A percentile compares a stretch with the other conserved stretches of the same genome.
phyloP scores from a whole-genome alignment of 2,329 filamentous ascomycete species.

The Aureobasidium sp. region DNA sequence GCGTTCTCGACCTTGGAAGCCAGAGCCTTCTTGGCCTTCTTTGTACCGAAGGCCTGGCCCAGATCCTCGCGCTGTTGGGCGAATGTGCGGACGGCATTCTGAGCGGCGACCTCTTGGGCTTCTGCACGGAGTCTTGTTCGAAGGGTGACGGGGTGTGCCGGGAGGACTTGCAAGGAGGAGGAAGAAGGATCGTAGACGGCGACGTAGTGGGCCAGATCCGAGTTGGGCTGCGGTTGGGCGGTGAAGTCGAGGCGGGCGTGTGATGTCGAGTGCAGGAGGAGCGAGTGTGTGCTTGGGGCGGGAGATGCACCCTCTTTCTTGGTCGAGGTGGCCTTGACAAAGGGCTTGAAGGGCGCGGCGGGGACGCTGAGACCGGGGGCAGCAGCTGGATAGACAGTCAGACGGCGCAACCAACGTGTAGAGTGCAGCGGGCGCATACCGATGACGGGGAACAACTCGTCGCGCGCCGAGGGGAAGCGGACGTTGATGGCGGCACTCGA shows the following conservation, averaged over 20 bases:
- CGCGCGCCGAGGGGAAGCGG: constrained; percentile 17
- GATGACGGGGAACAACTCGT: constrained; percentile 19
- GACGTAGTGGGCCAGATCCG: constrained; percentile 49
- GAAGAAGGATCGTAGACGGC: constrained; percentile 52
- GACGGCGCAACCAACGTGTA: neutral
- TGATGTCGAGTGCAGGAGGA: constrained; percentile 55
- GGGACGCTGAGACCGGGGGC: constrained; percentile 34
- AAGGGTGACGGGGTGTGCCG: constrained; percentile 50
- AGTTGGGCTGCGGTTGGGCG: constrained; percentile 30
- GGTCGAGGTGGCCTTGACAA: constrained; percentile 31
- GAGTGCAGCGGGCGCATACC: constrained; percentile 10
- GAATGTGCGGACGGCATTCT: constrained; percentile 33
- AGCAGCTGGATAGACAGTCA: constrained; percentile 20
- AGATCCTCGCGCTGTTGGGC: constrained; percentile 61
- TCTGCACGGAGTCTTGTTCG: constrained; percentile 44
- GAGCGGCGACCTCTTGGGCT: constrained; percentile 31
- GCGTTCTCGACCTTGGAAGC: constrained; percentile 63
- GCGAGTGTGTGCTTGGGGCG: constrained; percentile 39
- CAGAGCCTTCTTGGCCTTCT: constrained; percentile 76
- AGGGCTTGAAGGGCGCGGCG: constrained; percentile 44
- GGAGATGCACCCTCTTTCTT: constrained; percentile 23
- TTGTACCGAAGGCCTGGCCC: constrained; percentile 74
- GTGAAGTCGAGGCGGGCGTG: constrained; percentile 55
- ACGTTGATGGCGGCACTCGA: constrained; percentile 25
- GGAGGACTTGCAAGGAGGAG: constrained; percentile 47